Evolutionary conservation across 78 protist species (phyloP), one percentile per base, ranked within the genome.

Genomic region (Pigoraptor vietnamica): DNA sequence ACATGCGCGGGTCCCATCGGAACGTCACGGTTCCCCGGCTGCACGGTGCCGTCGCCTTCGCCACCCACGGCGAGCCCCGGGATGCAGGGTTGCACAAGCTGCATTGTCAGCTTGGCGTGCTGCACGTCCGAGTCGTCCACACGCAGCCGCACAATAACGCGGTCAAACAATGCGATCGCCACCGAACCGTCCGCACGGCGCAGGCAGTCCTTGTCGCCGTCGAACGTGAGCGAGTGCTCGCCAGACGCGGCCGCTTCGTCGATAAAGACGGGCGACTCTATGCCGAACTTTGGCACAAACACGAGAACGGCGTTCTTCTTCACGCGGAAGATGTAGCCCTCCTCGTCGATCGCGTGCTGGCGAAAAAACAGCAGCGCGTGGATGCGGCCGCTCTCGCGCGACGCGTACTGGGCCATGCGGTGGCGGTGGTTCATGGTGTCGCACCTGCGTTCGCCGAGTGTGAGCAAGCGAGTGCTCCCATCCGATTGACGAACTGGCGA

Each of bases 281-380:
- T 0, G 81, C 94, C 95, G 40, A 23, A 94, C 48, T 81, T 56
- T 6, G 98, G 97, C 23, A 96, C 96, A 1, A 96, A 36, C 10
- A 95, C 98, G 0, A 90, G 93, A 34, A 96, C 40, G 23, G 95
- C 98, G 87, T 96, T 96, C 1, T 95, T 90, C 87, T 92, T 87
- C 24, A 95, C 95, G 88, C 95, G 95, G 37, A 94, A 92, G 48
- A 96, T 83, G 40, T 95, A 95, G 40, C 1, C 96, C 24, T 95
- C 98, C 81, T 94, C 92, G 0, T 38, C 67, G 87, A 94, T 93
- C 24, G 6, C 2, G 32, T 86, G 24, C 24, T 86, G 94, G 36
- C 92, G 91, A 90, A 98, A 98, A 92, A 93, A 98, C 87, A 96
- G 81, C 40, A 94, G 86, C 37, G 98, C 93, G 81, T 97, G 95